Base-by-base conservation (phyloP, 2,329 filamentous ascomycete genomes). In the Aspergillus novoparasiticus region DNA sequence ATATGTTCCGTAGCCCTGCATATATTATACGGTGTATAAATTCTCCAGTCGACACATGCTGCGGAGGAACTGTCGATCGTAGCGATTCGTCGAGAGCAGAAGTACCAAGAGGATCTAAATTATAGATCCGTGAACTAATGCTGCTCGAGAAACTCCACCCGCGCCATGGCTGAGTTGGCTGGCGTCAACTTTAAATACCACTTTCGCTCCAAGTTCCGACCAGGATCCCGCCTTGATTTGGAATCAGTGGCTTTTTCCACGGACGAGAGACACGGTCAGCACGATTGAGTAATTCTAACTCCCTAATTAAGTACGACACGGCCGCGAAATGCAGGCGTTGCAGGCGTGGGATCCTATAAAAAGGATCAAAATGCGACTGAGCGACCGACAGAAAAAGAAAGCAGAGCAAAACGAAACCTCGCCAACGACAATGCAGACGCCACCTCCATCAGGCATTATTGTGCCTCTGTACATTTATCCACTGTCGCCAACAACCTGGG, bases 401-500 rank as follows among this genome's bases (percentile, higher is more conserved):
- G 6, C 11, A 53, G 30, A 34, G 6, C 12, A 23, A 36, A 21
- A 6, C 23, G 28, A 57, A 30, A 30, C 39, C 11, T 36, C n/a
- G 43, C 28, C 57, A 50, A 57, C n/a, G 32, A 58, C 21, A 12
- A 1, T 48, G 9, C 30, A 36, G 51, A 36, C 34, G 51, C 30
- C 51, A 36, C 51, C 51, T 36, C 30, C 51, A 54, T 63, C 66
- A 1, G 60, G 60, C 4, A 61, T 66, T 3, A 62, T 68, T 10
- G 64, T 68, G 12, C 66, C 66, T 12, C 58, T 66, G 57, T 68
- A 68, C 41, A 66, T 68, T 39, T 68, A 68, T 55, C 66, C 66
- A 32, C 30, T 66, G 48, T 59, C 64, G 0, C 30, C 60, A 2
- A 62, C 61, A n/a, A 63, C 58, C 10, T 68, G 66, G 66, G 62